Evolutionary conservation across 176 grass and related monocot species (phyloP).

Genomic region (Puya raimondii): DNA sequence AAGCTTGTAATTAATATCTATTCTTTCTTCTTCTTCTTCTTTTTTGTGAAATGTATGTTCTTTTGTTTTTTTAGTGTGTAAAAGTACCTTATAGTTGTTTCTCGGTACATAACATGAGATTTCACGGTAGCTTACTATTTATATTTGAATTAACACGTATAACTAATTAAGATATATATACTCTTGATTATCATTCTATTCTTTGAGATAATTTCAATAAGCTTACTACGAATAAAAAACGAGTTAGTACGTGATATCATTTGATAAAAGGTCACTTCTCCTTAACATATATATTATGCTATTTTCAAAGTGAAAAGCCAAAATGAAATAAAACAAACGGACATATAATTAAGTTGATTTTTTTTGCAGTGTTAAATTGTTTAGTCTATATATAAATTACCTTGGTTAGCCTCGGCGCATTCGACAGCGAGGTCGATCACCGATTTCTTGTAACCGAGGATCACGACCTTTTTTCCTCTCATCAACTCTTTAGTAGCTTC

Average conservation of each 20-base stretch:
- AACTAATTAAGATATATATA: too few relatives aligned
- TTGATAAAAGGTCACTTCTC: too few relatives aligned
- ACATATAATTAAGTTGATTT: neutral
- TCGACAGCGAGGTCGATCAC: constrained; percentile 84
- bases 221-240: too few relatives aligned
- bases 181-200: too few relatives aligned
- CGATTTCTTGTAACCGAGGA: constrained; percentile 96
- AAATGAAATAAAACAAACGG: neutral
- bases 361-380: neutral
- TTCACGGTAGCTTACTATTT: neutral
- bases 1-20: too few relatives aligned
- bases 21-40: neutral
- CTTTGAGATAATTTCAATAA: too few relatives aligned
- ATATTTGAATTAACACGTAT: too few relatives aligned
- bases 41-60: neutral
- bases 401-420: constrained; percentile 83
- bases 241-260: too few relatives aligned
- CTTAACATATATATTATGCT: too few relatives aligned
- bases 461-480: constrained; percentile 82
- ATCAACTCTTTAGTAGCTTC: constrained; percentile 55
- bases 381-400: constrained; percentile 21
- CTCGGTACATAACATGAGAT: neutral
- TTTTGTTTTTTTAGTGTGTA: neutral
- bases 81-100: neutral
- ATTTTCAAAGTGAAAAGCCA: too few relatives aligned